Evolutionary conservation across 1,284 basidiomycete genomes (phyloP).

Genomic region (Austropuccinia psidii): DNA sequence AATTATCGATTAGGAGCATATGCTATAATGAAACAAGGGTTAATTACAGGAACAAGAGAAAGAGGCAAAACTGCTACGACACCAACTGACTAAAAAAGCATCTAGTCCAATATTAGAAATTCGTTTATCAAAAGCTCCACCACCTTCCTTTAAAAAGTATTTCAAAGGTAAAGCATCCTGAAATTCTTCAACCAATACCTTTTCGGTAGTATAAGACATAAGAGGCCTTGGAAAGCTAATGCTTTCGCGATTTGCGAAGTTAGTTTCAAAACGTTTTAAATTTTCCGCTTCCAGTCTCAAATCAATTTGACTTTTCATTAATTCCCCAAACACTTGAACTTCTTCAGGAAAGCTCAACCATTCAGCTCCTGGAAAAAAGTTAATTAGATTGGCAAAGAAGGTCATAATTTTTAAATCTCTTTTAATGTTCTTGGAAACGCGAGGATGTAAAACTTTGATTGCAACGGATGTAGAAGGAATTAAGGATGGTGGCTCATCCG

Average conservation of each 20-base stretch:
- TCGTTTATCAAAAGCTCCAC: constrained; percentile 78
- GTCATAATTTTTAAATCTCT: constrained; percentile 90
- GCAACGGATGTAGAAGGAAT: constrained; percentile 77
- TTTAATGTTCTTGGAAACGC: constrained; percentile 68
- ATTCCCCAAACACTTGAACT: constrained; percentile 84
- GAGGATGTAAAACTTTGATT: constrained; percentile 90
- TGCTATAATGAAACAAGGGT: constrained; percentile 55
- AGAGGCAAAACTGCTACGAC: not conserved
- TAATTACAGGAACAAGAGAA: not conserved
- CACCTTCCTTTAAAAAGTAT: constrained; percentile 75
- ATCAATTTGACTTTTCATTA: constrained; percentile 96
- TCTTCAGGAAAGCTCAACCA: constrained; percentile 97
- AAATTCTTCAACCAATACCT: constrained; percentile 84
- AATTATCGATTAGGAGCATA: constrained; percentile 97
- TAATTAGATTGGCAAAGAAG: constrained; percentile 75
- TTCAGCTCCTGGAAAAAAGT: constrained; percentile 80
- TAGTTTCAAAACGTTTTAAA: constrained; percentile 71
- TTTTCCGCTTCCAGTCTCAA: constrained; percentile 84
- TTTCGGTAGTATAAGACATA: constrained; percentile 64
- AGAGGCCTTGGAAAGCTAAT: constrained; percentile 86
- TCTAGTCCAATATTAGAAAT: constrained; percentile 90
- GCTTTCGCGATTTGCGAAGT: constrained; percentile 66
- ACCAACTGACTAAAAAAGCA: constrained; percentile 70
- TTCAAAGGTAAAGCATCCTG: constrained; percentile 89
- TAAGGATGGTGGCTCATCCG: constrained; percentile 55